Base-by-base conservation (phyloP, 371 early-diverging fungal species). In the Parasitella parasitica region DNA sequence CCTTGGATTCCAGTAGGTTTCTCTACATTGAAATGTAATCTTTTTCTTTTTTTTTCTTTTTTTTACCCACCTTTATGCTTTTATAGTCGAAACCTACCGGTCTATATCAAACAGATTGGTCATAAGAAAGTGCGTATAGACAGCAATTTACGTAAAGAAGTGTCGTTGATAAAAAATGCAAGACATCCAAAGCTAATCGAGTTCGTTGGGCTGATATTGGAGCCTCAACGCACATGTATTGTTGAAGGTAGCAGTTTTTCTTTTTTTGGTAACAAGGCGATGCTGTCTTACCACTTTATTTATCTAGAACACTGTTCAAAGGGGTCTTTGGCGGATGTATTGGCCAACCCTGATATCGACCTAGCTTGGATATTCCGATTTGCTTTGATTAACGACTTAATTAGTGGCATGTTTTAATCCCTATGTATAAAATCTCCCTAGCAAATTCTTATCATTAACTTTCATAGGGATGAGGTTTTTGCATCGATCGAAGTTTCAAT, bases 341-440 rank as follows among this genome's bases (percentile, higher is more conserved):
- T 80, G 26, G 76, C 77, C 38, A 80, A 82, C 54, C 46, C 63
- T 12, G 81, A 82, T 41, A 72, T 78, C 49, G 72, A 77, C 38
- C 64, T 82, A 20, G 67, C 79, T 6, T 82, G 83, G 83, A 73
- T 80, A 7, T 82, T 80, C 61, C 75, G 78, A 54, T 80, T 80
- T 38, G 75, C 81, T 6, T 69, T 82, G 32, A 80, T 82, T 37
- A 75, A 79, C 28, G 83, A 82, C 60, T 60, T 82, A 6, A 70
- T 81, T 7, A 69, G 69, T 38, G 75, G 75, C 69, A 65, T 32
- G 22, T 5, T 22, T 20, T 12, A 13, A 32, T 35, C 34, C 27
- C 30, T 18, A 32, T n/a, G 34, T 9, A 49, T 20, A 26, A 37
- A 28, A 28, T 27, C 8, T 12, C 18, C 32, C 37, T 34, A 30